phyloP scores from a whole-genome alignment of 441 rosid species.

The Gossypium gossypioides region DNA sequence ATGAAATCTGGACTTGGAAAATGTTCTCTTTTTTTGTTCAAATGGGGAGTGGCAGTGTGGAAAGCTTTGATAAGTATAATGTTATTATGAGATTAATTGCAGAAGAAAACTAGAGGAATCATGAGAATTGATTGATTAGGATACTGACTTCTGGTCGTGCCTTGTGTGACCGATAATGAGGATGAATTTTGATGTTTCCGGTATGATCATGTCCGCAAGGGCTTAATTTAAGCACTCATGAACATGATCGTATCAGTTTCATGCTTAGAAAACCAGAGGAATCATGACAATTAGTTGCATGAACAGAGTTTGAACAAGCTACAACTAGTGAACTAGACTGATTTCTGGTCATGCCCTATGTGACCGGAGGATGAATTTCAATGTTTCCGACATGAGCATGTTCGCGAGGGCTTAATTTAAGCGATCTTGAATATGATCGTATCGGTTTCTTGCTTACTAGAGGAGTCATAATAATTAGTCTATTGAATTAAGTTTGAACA shows the following conservation, averaged over 20 bases:
- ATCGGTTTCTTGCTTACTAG: too few species aligned
- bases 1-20: neutral
- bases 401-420: too few species aligned
- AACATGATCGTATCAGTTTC: too few species aligned
- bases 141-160: neutral
- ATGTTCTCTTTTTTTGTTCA: neutral
- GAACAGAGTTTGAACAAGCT: neutral
- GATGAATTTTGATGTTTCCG: too few species aligned
- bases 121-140: neutral
- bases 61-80: neutral
- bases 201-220: too few species aligned
- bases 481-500: too few species aligned
- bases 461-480: too few species aligned
- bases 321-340: neutral
- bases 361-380: too few species aligned
- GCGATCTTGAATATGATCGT: too few species aligned
- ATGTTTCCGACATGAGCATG: too few species aligned
- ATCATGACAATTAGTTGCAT: neutral
- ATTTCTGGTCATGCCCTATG: neutral
- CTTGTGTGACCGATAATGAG: neutral
- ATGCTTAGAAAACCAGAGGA: neutral
- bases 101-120: neutral
- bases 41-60: neutral
- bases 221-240: too few species aligned
- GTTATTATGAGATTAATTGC: neutral